Base-by-base conservation (phyloP, 2,329 filamentous ascomycete genomes). In the Ophiocordyceps unilateralis region DNA sequence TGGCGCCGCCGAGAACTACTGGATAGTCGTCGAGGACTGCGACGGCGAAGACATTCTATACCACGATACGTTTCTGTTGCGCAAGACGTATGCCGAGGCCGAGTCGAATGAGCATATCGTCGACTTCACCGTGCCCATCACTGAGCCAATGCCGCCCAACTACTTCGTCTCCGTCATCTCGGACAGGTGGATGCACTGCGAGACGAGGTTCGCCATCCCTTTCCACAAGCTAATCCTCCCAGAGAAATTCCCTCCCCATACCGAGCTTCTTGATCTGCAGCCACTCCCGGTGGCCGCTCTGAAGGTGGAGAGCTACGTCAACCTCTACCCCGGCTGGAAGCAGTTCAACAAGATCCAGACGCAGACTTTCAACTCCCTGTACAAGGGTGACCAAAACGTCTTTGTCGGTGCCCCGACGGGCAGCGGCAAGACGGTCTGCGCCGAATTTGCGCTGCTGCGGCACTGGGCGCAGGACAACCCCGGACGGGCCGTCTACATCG, bases 331-430 rank as follows among this genome's bases (percentile, higher is more conserved):
- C 4, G 70, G 81, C 24, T 93, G 86, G 78, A 73, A 78, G 44
- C 78, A 83, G 48, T 98, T 98, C 70, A 98, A 98, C 67, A 91
- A 91, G 59, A 83, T 98, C 12, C 93, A 98, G 61, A 95, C 91
- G 0, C 91, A 98, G 58, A 85, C 86, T 0, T 98, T 96, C 69
- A 94, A 94, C 57, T 87, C 88, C 1, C 67, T 98, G 0, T 96
- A 85, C 58, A 81, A 83, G 40, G 83, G 84, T 0, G 84, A 96
- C 57, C 86, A 96, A 53, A 96, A 93, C 54, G 87, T 95, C 20
- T 86, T 98, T 48, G 67, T 98, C 48, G 88, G 86, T 39, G 82
- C 89, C n/a, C 82, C 91, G 1, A 88, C 88, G 9, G 89, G 91
- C 38, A 94, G 86, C 57, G 91, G 91, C 46, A 98, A 98, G 71